Conservation (phyloP, 2,329 filamentous ascomycete species). For the Blastomyces gilchristii region DNA sequence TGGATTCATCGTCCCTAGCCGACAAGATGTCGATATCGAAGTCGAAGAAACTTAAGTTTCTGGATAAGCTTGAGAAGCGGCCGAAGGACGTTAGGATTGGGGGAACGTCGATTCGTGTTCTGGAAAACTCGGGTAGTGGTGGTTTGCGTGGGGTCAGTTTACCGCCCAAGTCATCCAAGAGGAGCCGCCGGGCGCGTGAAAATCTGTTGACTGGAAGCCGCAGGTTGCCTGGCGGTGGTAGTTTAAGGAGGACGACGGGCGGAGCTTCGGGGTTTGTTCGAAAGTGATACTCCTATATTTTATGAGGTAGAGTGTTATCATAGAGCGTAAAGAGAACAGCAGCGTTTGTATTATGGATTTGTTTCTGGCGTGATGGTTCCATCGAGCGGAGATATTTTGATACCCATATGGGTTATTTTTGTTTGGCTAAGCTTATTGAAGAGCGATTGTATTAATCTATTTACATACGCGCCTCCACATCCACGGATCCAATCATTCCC, state of each 20-base stretch:
- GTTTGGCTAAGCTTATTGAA: background rate
- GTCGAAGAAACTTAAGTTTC: constrained; percentile 39
- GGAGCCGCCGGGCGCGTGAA: constrained; percentile 29
- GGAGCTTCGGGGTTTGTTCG: constrained; percentile 28
- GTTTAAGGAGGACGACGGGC: constrained; percentile 30
- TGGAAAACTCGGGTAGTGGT: constrained; percentile 25
- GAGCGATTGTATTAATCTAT: too few relatives aligned
- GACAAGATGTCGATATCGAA: constrained; percentile 11
- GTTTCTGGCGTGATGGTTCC: background rate
- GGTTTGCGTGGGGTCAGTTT: constrained; percentile 31
- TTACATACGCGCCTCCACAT: too few relatives aligned
- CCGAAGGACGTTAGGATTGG: constrained; percentile 43
- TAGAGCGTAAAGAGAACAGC: background rate
- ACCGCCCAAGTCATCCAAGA: constrained; percentile 38
- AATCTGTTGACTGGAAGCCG: constrained; percentile 31
- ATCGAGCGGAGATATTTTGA: background rate
- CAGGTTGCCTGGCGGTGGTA: constrained; percentile 21
- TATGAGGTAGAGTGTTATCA: background rate
- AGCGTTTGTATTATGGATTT: background rate
- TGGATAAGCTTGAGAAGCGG: constrained; percentile 39
- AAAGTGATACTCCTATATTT: background rate
- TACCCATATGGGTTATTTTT: background rate
- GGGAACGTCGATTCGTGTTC: constrained; percentile 40
- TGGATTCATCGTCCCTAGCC: constrained; percentile 10
- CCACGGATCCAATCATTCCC: too few relatives aligned